A percentile compares a stretch with the other conserved stretches of the same genome.
Conservation (phyloP, 2,329 filamentous ascomycete species). For the Dactylella cylindrospora region DNA sequence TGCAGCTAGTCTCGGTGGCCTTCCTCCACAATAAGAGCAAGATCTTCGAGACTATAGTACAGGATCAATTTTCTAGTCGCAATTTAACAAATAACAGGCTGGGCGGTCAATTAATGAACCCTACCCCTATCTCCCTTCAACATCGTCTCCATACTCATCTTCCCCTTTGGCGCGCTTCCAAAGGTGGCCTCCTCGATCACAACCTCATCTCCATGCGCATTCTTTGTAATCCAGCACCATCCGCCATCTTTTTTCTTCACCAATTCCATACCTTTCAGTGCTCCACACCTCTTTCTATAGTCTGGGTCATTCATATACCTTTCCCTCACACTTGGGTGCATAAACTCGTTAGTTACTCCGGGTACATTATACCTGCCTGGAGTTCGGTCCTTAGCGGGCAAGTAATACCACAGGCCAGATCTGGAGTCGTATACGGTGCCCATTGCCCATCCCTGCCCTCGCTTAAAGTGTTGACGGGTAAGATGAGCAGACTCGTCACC, state of each 20-base stretch:
- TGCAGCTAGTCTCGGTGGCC: too few relatives aligned
- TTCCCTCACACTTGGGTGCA: constrained; percentile 47
- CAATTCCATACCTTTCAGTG: constrained; percentile 28
- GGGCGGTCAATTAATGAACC: constrained; percentile 16
- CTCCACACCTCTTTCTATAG: constrained; percentile 33
- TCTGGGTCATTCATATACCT: constrained; percentile 38
- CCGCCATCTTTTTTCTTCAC: constrained; percentile 26
- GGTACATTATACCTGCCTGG: constrained; percentile 48
- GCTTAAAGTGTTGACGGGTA: constrained; percentile 9
- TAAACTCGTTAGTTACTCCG: constrained; percentile 41
- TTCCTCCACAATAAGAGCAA: too few relatives aligned
- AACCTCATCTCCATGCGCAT: constrained; percentile 2
- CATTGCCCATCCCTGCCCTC: constrained; percentile 50
- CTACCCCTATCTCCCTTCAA: constrained; percentile 29
- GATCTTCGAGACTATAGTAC: too few relatives aligned
- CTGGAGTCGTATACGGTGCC: constrained; percentile 51
- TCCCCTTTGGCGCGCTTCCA: constrained; percentile 19
- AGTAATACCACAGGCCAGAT: constrained; percentile 43
- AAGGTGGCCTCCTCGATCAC: constrained; percentile 25
- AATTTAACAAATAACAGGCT: too few relatives aligned
- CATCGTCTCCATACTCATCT: constrained; percentile 31
- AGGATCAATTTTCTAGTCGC: too few relatives aligned
- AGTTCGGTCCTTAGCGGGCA: constrained; percentile 46
- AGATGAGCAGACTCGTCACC: constrained; percentile 14
- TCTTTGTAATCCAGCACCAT: constrained; percentile 28